Evolutionary conservation across 805 yeast genomes (phyloP).

Genomic region (Metschnikowia kunwiensis): DNA sequence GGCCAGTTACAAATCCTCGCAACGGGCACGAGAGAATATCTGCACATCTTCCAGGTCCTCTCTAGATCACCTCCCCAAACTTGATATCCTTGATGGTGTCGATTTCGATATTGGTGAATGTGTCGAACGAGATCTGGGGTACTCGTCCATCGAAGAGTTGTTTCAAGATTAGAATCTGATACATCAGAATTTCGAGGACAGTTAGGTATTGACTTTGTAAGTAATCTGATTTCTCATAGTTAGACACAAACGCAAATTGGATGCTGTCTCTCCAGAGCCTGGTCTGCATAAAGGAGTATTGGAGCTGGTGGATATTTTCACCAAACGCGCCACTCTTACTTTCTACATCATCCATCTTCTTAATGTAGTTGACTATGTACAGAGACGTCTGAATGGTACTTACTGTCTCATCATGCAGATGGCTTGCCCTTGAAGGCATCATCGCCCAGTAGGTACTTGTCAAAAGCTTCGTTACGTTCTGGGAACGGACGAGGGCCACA

Average conservation of each 20-base stretch:
- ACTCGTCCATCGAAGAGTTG: constrained; percentile 22
- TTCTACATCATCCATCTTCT: no score
- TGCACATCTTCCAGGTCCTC: no score
- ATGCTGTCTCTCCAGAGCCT: no score
- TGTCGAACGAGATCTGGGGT: constrained; percentile 3
- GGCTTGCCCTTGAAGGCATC: constrained; percentile 41
- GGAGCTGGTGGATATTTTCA: no score
- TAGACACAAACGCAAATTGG: no score
- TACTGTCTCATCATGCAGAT: constrained; percentile 1
- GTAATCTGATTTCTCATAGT: no score
- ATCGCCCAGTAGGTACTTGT: constrained; percentile 66
- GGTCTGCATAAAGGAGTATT: no score
- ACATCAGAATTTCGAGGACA: no score
- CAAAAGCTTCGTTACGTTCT: constrained; percentile 83
- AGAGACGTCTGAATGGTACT: constrained; percentile 3
- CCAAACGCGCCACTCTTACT: no score
- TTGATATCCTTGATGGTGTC: constrained; percentile 1
- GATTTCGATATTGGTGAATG: background rate
- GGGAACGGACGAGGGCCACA: constrained; percentile 78
- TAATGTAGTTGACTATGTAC: constrained; percentile 5
- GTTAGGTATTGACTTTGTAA: no score
- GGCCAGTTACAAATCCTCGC: no score
- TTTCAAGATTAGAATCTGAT: constrained; percentile 18
- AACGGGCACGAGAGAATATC: no score
- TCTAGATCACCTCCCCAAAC: constrained; percentile 2